Percentiles rank a stretch among this genome's conserved stretches.
These are phyloP conservation scores for peach (Prunus persica) DNA, from an alignment of 306 rosid genomes.

Conservation along the genomic window Prunus_persica_NCBIv2 NC_034014.1:13043501-13044000, in stretches of 20 bases:
- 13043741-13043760: conserved; percentile 78
- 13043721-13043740: conserved; percentile 68
- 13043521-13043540: conserved; percentile 81
- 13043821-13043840: conserved; percentile 63
- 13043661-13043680: conserved; percentile 62
- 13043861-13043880: neutral
- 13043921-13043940: neutral
- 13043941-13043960: neutral
- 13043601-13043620: neutral
- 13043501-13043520: conserved; percentile 63
- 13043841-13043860: conserved; percentile 35
- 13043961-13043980: conserved; percentile 21
- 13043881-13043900: neutral
- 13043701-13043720: conserved; percentile 84
- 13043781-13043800: conserved; percentile 60
- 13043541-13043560: conserved; percentile 92
- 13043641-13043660: conserved; percentile 33
- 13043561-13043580: conserved; percentile 71
- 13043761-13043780: conserved; percentile 66
- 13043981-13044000: conserved; percentile 88
- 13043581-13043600: neutral
- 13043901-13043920: neutral
- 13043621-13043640: conserved; percentile 1
- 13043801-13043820: conserved; percentile 53
- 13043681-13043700: conserved; percentile 66